Conservation (phyloP, 2,329 filamentous ascomycete genomes). For the Colletotrichum tofieldiae region DNA sequence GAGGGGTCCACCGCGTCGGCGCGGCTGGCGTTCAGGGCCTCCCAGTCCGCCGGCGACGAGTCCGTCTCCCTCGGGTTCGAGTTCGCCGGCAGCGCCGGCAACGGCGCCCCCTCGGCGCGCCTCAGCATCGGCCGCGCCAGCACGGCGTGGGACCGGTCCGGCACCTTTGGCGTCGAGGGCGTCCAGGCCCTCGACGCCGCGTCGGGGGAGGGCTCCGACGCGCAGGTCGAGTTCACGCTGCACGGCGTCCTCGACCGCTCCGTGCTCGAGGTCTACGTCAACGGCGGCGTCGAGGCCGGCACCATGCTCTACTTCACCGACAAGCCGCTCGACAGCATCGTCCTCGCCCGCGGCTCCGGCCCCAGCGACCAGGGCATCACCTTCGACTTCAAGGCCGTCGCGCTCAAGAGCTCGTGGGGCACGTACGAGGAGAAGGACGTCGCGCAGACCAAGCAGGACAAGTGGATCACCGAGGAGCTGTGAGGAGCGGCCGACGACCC, state of each 20-base stretch:
- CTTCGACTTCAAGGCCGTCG: constrained; percentile 38
- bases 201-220: constrained; percentile 47
- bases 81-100: constrained; percentile 46
- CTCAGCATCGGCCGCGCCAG: constrained; percentile 52
- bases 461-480: constrained; percentile 32
- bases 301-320: constrained; percentile 52
- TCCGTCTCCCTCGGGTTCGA: constrained; percentile 45
- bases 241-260: constrained; percentile 55
- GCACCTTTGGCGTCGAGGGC: constrained; percentile 29
- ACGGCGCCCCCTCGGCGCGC: constrained; percentile 34
- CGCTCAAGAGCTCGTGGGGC: constrained; percentile 41
- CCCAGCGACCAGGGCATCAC: constrained; percentile 34
- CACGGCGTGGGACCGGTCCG: constrained; percentile 36
- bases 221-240: constrained; percentile 52
- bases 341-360: constrained; percentile 24
- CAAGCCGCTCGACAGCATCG: constrained; percentile 39
- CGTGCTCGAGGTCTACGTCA: constrained; percentile 54
- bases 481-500: not conserved
- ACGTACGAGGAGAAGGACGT: constrained; percentile 26
- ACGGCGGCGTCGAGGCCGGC: constrained; percentile 52
- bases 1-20: constrained; percentile 43
- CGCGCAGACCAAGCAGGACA: constrained; percentile 11
- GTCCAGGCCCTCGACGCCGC: constrained; percentile 31
- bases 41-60: constrained; percentile 43
- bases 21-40: constrained; percentile 49